Evolutionary conservation across 345 rosid species (phyloP), one percentile per base, ranked within the genome.

Genomic region (Euphorbia pulcherrima): DNA sequence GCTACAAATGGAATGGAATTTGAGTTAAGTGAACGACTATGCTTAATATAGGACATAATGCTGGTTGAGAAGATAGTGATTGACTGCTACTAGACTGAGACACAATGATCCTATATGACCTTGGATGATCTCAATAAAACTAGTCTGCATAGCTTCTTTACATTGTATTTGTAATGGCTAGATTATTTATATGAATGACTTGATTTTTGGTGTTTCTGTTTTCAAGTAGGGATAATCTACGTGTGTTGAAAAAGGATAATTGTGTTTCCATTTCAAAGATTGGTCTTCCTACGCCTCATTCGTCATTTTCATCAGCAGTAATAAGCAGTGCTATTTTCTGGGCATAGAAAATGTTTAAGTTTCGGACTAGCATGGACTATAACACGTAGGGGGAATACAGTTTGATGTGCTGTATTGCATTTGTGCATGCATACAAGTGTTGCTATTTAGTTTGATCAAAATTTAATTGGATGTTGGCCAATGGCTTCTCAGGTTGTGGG

Each of bases 401-500:
- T 35, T 13, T 60, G 3, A 37, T 60, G 10, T 60, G 62, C 44
- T 17, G 39, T 59, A n/a, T n/a, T 59, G 27, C 60, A 33, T 20
- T n/a, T 3, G 24, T 5, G 5, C 23, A 20, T 59, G 20, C 20
- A 29, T 58, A 1, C 18, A 35, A 59, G 2, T 8, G 13, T 59
- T 59, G 63, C 39, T 37, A 60, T 35, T 20, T 37, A 20, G 27
- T 60, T 33, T 44, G 27, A 41, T 44, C 21, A 24, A 61, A 41
- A 50, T 62, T 62, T 40, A 18, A 24, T 14, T 57, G 11, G 46
- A 16, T 46, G 30, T 17, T 17, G 21, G 33, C 24, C 30, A 16
- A 52, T 51, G 52, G 27, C 20, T 60, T 40, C 7, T 40, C 29
- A 95, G 98, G 98, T 95, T 81, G 90, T 90, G 75, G 99, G 99